Evolutionary conservation across 2,329 filamentous ascomycete species (phyloP).

Genomic region (Neopestalotiopsis sp.): DNA sequence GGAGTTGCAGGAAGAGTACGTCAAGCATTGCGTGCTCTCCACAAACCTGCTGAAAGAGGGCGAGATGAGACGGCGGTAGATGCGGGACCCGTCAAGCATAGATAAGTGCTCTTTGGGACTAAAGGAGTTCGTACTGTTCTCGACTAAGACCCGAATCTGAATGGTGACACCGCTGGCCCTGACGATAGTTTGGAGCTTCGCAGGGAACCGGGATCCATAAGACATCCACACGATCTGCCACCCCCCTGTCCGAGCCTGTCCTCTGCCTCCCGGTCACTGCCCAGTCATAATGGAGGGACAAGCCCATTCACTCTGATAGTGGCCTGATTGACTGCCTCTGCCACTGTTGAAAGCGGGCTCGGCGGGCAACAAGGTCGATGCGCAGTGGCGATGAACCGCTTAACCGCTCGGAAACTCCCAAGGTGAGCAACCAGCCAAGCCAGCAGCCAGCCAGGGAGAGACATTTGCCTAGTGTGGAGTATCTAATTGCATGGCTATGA

Average conservation of each 20-base stretch:
- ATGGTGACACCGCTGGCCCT: slow-evolving; percentile 13
- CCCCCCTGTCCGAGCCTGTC: background rate
- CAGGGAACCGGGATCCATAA: slow-evolving; percentile 4
- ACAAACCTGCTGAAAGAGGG: background rate
- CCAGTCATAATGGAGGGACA: background rate
- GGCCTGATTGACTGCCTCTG: background rate
- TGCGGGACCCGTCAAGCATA: slow-evolving; percentile 10
- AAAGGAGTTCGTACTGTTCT: slow-evolving; percentile 9
- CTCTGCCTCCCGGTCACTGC: background rate
- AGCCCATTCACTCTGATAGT: background rate
- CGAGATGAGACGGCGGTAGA: background rate
- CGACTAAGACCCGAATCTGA: slow-evolving; percentile 15
- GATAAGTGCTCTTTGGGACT: slow-evolving; percentile 9
- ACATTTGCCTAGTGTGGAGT: background rate
- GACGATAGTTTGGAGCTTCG: slow-evolving; percentile 7
- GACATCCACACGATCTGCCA: slow-evolving; percentile 9
- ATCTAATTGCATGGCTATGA: background rate
- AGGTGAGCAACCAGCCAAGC: background rate
- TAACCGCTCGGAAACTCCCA: background rate
- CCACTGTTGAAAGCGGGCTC: background rate
- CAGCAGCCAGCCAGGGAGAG: background rate
- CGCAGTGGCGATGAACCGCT: background rate
- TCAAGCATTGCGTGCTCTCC: slow-evolving; percentile 13
- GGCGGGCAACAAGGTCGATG: background rate
- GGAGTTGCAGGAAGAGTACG: slow-evolving; percentile 7